These are phyloP conservation scores for Mentha longifolia DNA, from an alignment of 257 asterid species.

Conservation along the genomic window DNA sequence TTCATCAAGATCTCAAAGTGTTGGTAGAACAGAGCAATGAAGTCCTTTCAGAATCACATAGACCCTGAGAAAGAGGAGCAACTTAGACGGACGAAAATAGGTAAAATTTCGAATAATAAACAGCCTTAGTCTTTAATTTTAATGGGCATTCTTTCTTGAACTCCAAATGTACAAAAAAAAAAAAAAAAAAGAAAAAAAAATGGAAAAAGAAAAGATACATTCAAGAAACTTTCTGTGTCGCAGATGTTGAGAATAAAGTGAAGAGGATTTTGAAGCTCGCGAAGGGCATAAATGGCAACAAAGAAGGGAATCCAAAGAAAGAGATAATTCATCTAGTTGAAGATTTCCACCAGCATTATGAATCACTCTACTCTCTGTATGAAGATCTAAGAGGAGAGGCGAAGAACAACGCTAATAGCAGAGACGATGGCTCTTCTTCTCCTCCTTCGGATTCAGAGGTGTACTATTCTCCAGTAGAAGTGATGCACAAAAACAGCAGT, in stretches of 20 bases:
- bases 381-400: constrained; percentile 61
- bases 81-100: constrained; percentile 56
- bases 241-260: constrained; percentile 69
- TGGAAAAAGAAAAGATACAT: neutral
- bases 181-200: neutral
- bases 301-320: constrained; percentile 57
- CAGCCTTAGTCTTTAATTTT: neutral
- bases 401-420: constrained; percentile 36
- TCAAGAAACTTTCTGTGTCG: constrained; percentile 28
- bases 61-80: constrained; percentile 68
- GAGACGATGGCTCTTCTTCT: constrained; percentile 35
- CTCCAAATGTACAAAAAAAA: neutral
- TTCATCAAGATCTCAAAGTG: constrained; percentile 27
- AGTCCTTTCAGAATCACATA: constrained; percentile 50
- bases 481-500: constrained; percentile 17
- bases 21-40: constrained; percentile 51
- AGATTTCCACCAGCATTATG: constrained; percentile 64
- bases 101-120: constrained; percentile 38
- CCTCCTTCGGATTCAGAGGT: constrained; percentile 52
- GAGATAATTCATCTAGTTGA: constrained; percentile 60
- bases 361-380: constrained; percentile 52
- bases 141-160: neutral
- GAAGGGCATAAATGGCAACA: constrained; percentile 56
- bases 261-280: constrained; percentile 58
- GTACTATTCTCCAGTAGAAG: constrained; percentile 54